Evolutionary conservation across 768 basidiomycete species (phyloP), one percentile per base, ranked within the genome.

Genomic region (Tremella fuciformis): DNA sequence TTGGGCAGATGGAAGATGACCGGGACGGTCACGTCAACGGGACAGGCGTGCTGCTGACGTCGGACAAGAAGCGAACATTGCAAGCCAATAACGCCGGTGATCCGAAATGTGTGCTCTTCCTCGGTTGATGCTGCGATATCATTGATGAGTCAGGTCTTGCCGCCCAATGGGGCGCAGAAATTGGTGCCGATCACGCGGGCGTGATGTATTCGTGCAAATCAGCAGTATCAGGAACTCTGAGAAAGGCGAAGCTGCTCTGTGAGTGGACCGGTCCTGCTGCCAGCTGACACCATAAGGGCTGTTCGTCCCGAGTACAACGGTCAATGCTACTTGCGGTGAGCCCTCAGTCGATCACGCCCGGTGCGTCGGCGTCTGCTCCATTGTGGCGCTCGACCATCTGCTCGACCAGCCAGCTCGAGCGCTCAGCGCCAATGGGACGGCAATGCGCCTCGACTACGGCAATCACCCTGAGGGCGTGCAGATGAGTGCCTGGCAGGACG

Each of bases 371-470:
- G 29, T 52, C 13, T 37, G 26, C 51, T 52, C 51, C 8, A 52
- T 52, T 4, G 38, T 52, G 2, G 34, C 51, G 16, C 37, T 24
- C 22, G 51, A 52, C 18, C 51, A 52, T 38, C 24, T 52, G 2
- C 34, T 52, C 38, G 51, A 52, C n/a, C 22, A 24, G 29, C 51
- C 51, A 34, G 51, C 51, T 18, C 51, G 51, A 24, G 51, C 51
- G 22, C 18, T 52, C 15, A 34, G 34, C n/a, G 51, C 51, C 3
- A 52, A 19, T 37, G 51, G 42, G 22, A 22, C n/a, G 22, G 42
- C 8, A 4, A 24, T 24, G n/a, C 25, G 16, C 34, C 26, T 29
- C 25, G 11, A 52, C 6, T 52, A 52, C 22, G 42, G 42, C 6
- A 46, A n/a, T 46, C 42, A 46, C n/a, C 42, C 42, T n/a, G n/a